Conservation (phyloP, 1,284 basidiomycete species). For the Flammula alnicola region DNA sequence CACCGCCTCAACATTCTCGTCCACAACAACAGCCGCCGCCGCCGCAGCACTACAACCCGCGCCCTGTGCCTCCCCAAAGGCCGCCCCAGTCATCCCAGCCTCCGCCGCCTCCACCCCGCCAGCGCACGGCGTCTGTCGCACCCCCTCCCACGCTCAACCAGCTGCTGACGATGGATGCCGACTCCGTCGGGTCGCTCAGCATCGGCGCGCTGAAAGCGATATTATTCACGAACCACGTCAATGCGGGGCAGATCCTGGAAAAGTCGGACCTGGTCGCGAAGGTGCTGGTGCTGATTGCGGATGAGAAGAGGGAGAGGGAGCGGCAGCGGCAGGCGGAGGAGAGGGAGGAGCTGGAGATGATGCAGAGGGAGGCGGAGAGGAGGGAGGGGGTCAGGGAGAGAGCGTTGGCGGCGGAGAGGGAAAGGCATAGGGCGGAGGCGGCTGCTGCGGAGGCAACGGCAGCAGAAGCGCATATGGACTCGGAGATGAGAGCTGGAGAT, state of each 20-base stretch:
- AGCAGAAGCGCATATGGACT: not conserved
- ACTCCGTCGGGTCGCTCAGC: constrained; percentile 60
- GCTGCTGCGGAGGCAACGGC: not conserved
- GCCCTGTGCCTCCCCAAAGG: constrained; percentile 6
- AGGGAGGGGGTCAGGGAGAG: constrained; percentile 13
- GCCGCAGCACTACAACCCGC: constrained; percentile 15
- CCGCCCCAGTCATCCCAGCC: constrained; percentile 10
- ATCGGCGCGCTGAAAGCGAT: constrained; percentile 74
- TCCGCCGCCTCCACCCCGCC: constrained; percentile 17
- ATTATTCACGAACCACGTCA: constrained; percentile 76
- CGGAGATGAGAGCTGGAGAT: not conserved
- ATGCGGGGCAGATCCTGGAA: constrained; percentile 50
- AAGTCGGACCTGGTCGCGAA: constrained; percentile 23
- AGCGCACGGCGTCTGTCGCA: constrained; percentile 15
- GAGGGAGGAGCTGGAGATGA: constrained; percentile 48
- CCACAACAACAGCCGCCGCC: constrained; percentile 24
- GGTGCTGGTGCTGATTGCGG: constrained; percentile 36
- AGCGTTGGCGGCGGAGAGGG: constrained; percentile 7
- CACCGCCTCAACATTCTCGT: too few species aligned
- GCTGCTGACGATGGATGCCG: constrained; percentile 63
- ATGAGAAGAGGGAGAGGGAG: constrained; percentile 65
- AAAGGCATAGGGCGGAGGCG: not conserved
- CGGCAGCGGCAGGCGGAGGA: constrained; percentile 48
- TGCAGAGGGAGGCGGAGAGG: constrained; percentile 37
- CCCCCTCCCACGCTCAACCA: constrained; percentile 29